Evolutionary conservation across 805 yeast genomes (phyloP).

Genomic region (Sugiyamaella valdiviana): DNA sequence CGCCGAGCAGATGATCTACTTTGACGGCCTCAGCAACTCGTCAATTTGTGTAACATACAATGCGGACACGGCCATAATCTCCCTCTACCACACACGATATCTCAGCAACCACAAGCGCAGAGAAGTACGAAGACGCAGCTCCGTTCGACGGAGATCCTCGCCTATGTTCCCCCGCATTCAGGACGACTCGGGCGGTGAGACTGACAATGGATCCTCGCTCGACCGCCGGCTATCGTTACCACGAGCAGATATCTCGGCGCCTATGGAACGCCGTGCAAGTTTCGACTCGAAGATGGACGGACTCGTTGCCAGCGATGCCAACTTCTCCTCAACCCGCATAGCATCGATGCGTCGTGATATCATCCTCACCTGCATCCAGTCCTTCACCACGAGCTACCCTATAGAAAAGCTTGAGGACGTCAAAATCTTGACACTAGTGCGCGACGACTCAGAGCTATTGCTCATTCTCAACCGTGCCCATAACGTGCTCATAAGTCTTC

Average conservation of each 20-base stretch:
- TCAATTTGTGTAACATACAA: constrained; percentile 54
- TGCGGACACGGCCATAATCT: constrained; percentile 39
- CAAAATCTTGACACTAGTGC: constrained; percentile 35
- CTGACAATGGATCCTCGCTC: constrained; percentile 1
- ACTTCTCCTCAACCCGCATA: background rate
- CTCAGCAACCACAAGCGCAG: constrained; percentile 21
- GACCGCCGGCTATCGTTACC: constrained; percentile 16
- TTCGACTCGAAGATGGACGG: background rate
- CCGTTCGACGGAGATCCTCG: background rate
- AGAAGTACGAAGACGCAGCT: constrained; percentile 3
- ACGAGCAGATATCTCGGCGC: background rate
- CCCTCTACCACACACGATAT: constrained; percentile 52
- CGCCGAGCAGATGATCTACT: constrained; percentile 50
- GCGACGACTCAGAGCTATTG: constrained; percentile 55
- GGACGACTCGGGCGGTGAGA: background rate
- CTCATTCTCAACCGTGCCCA: constrained; percentile 42
- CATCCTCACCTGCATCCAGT: constrained; percentile 38
- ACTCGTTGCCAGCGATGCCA: background rate
- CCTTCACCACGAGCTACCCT: background rate
- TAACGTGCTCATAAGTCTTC: background rate
- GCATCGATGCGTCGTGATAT: constrained; percentile 49
- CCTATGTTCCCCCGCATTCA: background rate
- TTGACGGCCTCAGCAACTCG: constrained; percentile 41
- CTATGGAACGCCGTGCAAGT: constrained; percentile 1
- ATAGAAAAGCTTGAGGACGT: constrained; percentile 1